Conservation (phyloP, 495 filamentous ascomycete genomes). For the Chlorociboria aeruginascens region DNA sequence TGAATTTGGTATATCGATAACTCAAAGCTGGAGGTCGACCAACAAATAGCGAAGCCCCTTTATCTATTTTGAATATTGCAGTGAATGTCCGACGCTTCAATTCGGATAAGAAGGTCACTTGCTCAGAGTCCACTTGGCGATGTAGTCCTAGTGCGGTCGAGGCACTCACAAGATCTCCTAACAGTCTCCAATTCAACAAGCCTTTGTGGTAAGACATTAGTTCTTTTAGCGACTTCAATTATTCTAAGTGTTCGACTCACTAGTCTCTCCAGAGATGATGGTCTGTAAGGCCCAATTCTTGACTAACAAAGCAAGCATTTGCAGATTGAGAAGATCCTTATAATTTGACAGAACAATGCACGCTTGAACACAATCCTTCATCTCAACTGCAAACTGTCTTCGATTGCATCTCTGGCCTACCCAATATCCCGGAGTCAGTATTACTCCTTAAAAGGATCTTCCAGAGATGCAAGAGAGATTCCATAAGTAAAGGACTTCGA, state of each 20-base stretch:
- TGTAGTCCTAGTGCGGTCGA: slow-evolving; percentile 17
- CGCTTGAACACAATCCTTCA: slow-evolving; percentile 18
- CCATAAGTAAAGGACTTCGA: too few species aligned
- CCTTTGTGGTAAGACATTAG: slow-evolving; percentile 3
- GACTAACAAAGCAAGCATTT: slow-evolving; percentile 13
- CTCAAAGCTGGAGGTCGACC: slow-evolving; percentile 15
- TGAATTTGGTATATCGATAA: slow-evolving; percentile 7
- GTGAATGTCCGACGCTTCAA: slow-evolving; percentile 11
- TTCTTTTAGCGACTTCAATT: too few species aligned
- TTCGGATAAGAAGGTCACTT: slow-evolving; percentile 11
- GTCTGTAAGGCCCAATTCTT: slow-evolving; percentile 17
- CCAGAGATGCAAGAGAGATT: too few species aligned
- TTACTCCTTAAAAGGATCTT: too few species aligned
- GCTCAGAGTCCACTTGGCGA: slow-evolving; percentile 4
- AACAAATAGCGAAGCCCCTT: slow-evolving; percentile 9
- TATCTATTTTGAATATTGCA: slow-evolving; percentile 10
- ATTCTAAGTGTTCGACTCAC: slow-evolving; percentile 6
- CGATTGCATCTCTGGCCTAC: slow-evolving; percentile 7
- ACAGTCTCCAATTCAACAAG: slow-evolving; percentile 15
- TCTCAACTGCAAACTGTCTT: slow-evolving; percentile 9
- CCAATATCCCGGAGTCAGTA: too few species aligned
- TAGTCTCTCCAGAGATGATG: slow-evolving; percentile 17
- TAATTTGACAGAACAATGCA: slow-evolving; percentile 18
- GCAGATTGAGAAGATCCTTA: slow-evolving; percentile 16
- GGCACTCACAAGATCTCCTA: slow-evolving; percentile 15